phyloP scores from a whole-genome alignment of 768 basidiomycete genomes.

The Cystobasidium tubakii region DNA sequence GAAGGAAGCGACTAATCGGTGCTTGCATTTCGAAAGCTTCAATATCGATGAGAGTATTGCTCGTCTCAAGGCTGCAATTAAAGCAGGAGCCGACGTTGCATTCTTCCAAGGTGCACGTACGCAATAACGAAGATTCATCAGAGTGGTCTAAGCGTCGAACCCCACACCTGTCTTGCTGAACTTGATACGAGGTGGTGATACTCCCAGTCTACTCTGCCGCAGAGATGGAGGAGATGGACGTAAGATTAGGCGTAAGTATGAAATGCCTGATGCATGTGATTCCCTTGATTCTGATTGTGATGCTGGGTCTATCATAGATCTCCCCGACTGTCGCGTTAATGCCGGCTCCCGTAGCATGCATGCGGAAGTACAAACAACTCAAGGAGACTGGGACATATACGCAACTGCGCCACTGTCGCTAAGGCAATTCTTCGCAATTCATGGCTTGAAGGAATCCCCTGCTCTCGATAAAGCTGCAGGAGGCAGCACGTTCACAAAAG shows the following conservation, averaged over 20 bases:
- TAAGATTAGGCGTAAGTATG: not conserved
- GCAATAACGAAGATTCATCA: not conserved
- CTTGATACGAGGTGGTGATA: slow-evolving; percentile 8
- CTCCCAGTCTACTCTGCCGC: not conserved
- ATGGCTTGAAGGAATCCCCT: not conserved
- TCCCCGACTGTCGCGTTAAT: not conserved
- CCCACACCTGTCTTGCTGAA: not conserved
- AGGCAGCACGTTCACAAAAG: not conserved
- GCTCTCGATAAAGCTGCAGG: not conserved
- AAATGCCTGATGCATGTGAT: not conserved
- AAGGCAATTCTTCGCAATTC: not conserved
- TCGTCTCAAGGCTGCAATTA: slow-evolving; percentile 13
- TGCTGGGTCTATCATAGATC: not conserved
- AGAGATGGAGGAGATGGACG: not conserved
- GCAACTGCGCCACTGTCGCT: not conserved
- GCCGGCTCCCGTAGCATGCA: not conserved
- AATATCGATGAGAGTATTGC: not conserved
- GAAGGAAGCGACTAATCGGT: not conserved
- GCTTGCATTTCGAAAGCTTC: not conserved
- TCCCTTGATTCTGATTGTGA: too few species aligned
- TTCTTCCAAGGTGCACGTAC: slow-evolving; percentile 5
- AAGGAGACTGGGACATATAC: not conserved
- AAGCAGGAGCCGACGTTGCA: not conserved
- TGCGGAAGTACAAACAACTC: not conserved
- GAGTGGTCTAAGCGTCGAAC: not conserved